Conservation (phyloP, 2,329 filamentous ascomycete genomes). For the Cercospora sp. region DNA sequence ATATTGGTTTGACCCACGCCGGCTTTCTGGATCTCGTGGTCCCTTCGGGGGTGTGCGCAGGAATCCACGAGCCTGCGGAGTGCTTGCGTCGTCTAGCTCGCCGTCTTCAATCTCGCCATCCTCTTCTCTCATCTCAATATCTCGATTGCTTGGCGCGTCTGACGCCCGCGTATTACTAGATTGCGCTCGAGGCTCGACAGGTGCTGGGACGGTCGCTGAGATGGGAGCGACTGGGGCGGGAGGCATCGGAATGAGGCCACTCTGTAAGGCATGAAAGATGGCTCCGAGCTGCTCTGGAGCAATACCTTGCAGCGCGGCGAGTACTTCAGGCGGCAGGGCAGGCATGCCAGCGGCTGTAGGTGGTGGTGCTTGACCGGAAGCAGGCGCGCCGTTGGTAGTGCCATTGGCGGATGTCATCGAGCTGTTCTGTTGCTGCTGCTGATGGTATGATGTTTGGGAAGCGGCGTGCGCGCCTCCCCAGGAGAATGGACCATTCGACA, state of each 20-base stretch:
- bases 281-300: conserved; percentile 34
- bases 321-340: conserved; percentile 2
- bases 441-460: conserved; percentile 14
- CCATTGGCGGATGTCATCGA: not conserved
- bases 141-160: conserved; percentile 9
- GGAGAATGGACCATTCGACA: conserved; percentile 28
- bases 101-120: conserved; percentile 79
- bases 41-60: conserved; percentile 34
- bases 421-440: conserved; percentile 15
- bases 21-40: conserved; percentile 23
- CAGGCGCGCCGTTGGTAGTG: conserved; percentile 18
- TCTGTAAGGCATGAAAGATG: conserved; percentile 33
- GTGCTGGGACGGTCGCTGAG: not conserved
- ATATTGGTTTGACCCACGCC: conserved; percentile 20
- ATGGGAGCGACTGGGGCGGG: conserved; percentile 16
- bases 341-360: conserved; percentile 2
- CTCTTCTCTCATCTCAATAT: conserved; percentile 55
- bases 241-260: conserved; percentile 30
- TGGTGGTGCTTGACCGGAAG: not conserved
- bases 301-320: conserved; percentile 27
- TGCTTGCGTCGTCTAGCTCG: conserved; percentile 45
- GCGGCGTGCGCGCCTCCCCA: conserved; percentile 16
- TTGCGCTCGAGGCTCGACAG: not conserved
- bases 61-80: conserved; percentile 25
- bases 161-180: not conserved